Conservation (phyloP, 768 basidiomycete genomes). For the Steccherinum ochraceum region DNA sequence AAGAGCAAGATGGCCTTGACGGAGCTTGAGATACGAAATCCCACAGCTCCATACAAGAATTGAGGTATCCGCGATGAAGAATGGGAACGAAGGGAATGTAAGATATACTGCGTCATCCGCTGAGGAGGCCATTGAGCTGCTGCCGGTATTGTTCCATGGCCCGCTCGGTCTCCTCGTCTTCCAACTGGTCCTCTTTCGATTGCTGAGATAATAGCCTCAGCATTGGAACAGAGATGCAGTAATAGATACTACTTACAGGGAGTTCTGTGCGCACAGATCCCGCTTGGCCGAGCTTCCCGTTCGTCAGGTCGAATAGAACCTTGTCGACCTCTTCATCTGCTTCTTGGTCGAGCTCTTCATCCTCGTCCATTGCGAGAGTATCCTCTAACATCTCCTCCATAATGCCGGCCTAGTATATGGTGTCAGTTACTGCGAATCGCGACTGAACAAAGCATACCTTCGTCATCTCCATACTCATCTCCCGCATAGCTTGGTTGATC, state of each 20-base stretch:
- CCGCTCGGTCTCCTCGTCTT: slow-evolving; percentile 80
- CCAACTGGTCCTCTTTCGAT: slow-evolving; percentile 53
- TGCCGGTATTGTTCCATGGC: slow-evolving; percentile 89
- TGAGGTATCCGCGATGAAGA: background rate
- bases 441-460: slow-evolving; percentile 55
- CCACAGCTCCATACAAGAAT: background rate
- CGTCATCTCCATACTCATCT: slow-evolving; percentile 99
- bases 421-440: slow-evolving; percentile 6
- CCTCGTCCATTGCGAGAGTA: slow-evolving; percentile 84
- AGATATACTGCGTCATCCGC: slow-evolving; percentile 32
- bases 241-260: slow-evolving; percentile 50
- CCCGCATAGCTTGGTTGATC: slow-evolving; percentile 86
- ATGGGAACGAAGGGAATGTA: background rate
- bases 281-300: slow-evolving; percentile 90
- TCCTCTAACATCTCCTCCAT: slow-evolving; percentile 99
- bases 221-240: background rate
- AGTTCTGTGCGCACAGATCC: slow-evolving; percentile 65
- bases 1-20: background rate
- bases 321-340: slow-evolving; percentile 98
- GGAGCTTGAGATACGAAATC: background rate
- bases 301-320: slow-evolving; percentile 89
- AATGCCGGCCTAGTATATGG: slow-evolving; percentile 71
- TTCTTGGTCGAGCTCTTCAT: slow-evolving; percentile 93
- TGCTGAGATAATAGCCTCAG: slow-evolving; percentile 20
- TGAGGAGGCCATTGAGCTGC: slow-evolving; percentile 83